Base-by-base conservation (phyloP, 2,329 filamentous ascomycete species). In the Cladosporium sp. region DNA sequence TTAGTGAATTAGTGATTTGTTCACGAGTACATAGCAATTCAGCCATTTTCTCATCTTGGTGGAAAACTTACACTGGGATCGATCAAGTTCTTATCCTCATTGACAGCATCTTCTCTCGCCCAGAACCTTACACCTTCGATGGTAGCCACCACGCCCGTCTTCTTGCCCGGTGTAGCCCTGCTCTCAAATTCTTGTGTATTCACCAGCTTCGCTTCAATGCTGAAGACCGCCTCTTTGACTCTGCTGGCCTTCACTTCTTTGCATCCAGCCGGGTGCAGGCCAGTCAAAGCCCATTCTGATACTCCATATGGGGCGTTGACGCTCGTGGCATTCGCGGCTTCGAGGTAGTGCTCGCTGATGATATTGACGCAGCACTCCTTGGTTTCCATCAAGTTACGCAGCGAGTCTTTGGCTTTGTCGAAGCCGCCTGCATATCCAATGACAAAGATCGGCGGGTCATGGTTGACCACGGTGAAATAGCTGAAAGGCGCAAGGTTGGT, bases 81-180 rank as follows among this genome's bases (percentile, higher is more conserved):
- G 58, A 97, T 78, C 40, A 90, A 66, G 63, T 85, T 90, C 68
- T 79, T 82, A 8, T 91, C 86, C 69, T 89, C 84, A 65, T 96
- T 90, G 60, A 96, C 77, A 2, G 91, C 91, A 74, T 97, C 93
- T 70, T 95, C 90, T 54, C 92, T 77, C 1, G 86, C 91, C 91
- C 92, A 97, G 70, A 97, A 96, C 25, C 87, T 80, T 34, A 89
- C 86, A 0, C 91, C 93, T 75, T 97, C 91, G 12, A 97, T 78
- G 34, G 96, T 81, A 1, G 83, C 88, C 61, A 96, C 68, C 3
- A 88, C 86, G 1, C 87, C 85, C 1, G 87, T 87, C 77, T 86
- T 91, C 75, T 86, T 87, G 2, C 89, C 91, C 0, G 88, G 87
- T 2, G 76, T 84, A 0, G 79, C 79, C 53, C 81, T 80, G 71